Evolutionary conservation across 2,329 filamentous ascomycete species (phyloP), one percentile per base, ranked within the genome.

Genomic region (Diaporthe citriasiana): DNA sequence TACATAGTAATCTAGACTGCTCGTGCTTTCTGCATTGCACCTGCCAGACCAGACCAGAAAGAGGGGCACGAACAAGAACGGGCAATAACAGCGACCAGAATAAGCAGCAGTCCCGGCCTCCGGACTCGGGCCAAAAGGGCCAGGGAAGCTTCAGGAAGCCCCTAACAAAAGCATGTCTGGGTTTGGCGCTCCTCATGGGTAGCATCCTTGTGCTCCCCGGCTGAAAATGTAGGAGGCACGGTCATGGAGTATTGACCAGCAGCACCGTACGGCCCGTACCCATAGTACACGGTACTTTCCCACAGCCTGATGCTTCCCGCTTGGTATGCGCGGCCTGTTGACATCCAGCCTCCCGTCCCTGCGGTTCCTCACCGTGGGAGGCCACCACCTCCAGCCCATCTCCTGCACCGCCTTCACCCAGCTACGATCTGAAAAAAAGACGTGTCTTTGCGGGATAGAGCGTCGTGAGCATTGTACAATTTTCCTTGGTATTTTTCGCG

Each of bases 201-300:
- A 60, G 69, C 56, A 60, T 71, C 69, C 69, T 71, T 71, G 69
- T 71, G 69, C 69, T 63, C 55, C 33, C 42, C 63, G 63, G 63
- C 63, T 51, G 45, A 38, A 51, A 30, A 60, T 71, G 56, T 71
- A 63, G 56, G 56, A 71, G 69, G 33, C 69, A 59, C 63, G 63
- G 63, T 45, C 63, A 66, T 66, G 63, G 63, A 66, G 63, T 66
- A 40, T 33, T 30, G 22, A 19, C 63, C n/a, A 51, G 30, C 30
- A 38, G 45, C 45, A 38, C 63, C 63, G 63, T 66, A 51, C 30
- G 57, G 57, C 45, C 30, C 45, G 42, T 25, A 38, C 30, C 63
- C 53, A 51, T 63, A 71, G 63, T 63, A 60, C 57, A 71, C 45
- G 35, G 69, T 71, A 63, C 56, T 40, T 40, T 47, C 22, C 35